Conservation (phyloP, 768 basidiomycete genomes). For the Tylopilus felleus region DNA sequence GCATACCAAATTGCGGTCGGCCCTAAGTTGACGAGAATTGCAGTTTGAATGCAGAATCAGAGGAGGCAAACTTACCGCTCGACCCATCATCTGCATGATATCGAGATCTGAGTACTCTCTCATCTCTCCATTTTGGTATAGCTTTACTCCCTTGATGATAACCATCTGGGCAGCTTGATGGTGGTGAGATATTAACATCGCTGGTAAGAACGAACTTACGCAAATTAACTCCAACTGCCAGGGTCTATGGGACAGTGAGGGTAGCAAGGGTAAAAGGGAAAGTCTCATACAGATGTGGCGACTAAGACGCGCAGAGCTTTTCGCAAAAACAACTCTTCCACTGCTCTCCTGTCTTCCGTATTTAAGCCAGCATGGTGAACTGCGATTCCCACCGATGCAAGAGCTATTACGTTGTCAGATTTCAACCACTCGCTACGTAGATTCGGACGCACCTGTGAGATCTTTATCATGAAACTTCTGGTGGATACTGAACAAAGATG, state of each 20-base stretch:
- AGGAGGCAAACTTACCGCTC: constrained; percentile 57
- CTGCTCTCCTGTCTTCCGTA: constrained; percentile 64
- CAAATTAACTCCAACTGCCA: constrained; percentile 95
- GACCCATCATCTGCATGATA: constrained; percentile 94
- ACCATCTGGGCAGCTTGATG: constrained; percentile 83
- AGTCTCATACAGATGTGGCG: constrained; percentile 70
- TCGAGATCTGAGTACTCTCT: constrained; percentile 91
- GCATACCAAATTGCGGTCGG: constrained; percentile 82
- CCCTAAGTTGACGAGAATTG: constrained; percentile 45
- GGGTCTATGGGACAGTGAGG: constrained; percentile 53
- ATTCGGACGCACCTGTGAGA: constrained; percentile 46
- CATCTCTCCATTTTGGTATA: constrained; percentile 65
- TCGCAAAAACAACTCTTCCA: constrained; percentile 70
- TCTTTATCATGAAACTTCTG: constrained; percentile 64
- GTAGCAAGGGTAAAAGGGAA: not conserved
- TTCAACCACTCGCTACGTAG: not conserved
- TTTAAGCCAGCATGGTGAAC: constrained; percentile 90
- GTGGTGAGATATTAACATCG: not conserved
- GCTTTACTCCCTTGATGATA: constrained; percentile 86
- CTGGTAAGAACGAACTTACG: constrained; percentile 46
- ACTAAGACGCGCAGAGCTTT: constrained; percentile 66
- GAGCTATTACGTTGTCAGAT: constrained; percentile 37
- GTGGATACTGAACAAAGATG: constrained; percentile 42
- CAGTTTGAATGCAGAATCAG: not conserved
- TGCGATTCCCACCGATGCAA: constrained; percentile 75